Percentiles rank a stretch among this genome's conserved stretches.
phyloP scores from a whole-genome alignment of 768 basidiomycete genomes.

The Pleurotus djamor region DNA sequence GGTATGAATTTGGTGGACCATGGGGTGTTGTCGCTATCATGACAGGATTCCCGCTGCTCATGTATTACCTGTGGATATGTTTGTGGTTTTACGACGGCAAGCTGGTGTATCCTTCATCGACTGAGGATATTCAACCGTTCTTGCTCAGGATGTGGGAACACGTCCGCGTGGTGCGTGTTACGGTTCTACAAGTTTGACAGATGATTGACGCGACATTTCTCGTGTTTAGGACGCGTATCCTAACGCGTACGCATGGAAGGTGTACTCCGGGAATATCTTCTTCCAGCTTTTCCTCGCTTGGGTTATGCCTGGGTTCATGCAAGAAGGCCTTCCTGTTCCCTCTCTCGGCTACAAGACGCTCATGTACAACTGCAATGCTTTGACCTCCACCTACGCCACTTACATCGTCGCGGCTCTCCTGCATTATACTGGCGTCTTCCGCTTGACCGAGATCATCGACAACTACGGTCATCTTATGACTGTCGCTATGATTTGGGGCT shows the following conservation, averaged over 20 bases:
- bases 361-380: conserved; percentile 96
- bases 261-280: conserved; percentile 85
- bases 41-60: conserved; percentile 88
- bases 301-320: conserved; percentile 88
- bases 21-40: conserved; percentile 91
- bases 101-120: conserved; percentile 64
- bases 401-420: conserved; percentile 71
- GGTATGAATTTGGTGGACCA: conserved; percentile 97
- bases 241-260: conserved; percentile 83
- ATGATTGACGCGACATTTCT: neutral
- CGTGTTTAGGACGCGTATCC: conserved; percentile 83
- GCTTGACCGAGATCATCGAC: conserved; percentile 92
- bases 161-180: conserved; percentile 57
- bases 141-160: conserved; percentile 81
- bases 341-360: conserved; percentile 91
- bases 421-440: conserved; percentile 81
- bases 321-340: conserved; percentile 95
- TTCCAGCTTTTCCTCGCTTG: conserved; percentile 91
- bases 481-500: conserved; percentile 91
- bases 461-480: conserved; percentile 96
- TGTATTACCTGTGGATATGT: conserved; percentile 99
- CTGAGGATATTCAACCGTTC: conserved; percentile 76
- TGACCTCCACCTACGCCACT: conserved; percentile 81
- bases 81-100: conserved; percentile 94
- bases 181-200: neutral